phyloP scores from a whole-genome alignment of 164 flowering plant genomes.

The Aristolochia contorta region DNA sequence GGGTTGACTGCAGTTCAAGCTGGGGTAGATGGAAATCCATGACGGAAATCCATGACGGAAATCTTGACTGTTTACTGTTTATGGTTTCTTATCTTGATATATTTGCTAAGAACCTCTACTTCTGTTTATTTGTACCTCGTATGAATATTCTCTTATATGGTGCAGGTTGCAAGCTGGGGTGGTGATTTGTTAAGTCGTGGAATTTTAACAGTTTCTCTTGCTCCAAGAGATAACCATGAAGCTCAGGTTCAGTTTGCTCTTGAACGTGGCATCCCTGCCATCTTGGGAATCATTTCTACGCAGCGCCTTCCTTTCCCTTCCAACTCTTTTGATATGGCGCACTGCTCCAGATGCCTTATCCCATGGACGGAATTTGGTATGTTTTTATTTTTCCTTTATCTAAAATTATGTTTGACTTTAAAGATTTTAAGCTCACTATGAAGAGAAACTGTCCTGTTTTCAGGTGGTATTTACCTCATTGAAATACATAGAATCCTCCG shows the following conservation, averaged over 20 bases:
- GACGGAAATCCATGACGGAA: too few relatives aligned
- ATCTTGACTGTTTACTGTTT: too few relatives aligned
- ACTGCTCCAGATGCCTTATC: slow-evolving; percentile 97
- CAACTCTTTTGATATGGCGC: slow-evolving; percentile 96
- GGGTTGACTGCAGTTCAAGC: too few relatives aligned
- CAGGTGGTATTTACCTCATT: slow-evolving; percentile 94
- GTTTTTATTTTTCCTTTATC: background rate
- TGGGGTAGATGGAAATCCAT: too few relatives aligned
- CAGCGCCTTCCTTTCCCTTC: slow-evolving; percentile 98
- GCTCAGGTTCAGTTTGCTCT: slow-evolving; percentile 98
- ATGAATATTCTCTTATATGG: background rate
- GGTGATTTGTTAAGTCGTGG: slow-evolving; percentile 93
- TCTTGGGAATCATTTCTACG: slow-evolving; percentile 89
- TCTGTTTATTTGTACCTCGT: too few relatives aligned
- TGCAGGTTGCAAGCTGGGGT: slow-evolving; percentile 99
- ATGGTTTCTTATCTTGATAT: too few relatives aligned
- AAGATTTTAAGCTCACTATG: background rate
- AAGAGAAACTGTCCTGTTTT: slow-evolving; percentile 7
- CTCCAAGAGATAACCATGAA: slow-evolving; percentile 98
- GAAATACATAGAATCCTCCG: slow-evolving; percentile 91
- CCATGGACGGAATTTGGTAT: slow-evolving; percentile 99
- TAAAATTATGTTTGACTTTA: background rate
- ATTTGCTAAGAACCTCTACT: too few relatives aligned
- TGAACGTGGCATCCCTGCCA: slow-evolving; percentile 98
- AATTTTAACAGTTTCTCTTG: slow-evolving; percentile 84